Base-by-base conservation (phyloP, 129 eudicot species). In the Solidago caesia region DNA sequence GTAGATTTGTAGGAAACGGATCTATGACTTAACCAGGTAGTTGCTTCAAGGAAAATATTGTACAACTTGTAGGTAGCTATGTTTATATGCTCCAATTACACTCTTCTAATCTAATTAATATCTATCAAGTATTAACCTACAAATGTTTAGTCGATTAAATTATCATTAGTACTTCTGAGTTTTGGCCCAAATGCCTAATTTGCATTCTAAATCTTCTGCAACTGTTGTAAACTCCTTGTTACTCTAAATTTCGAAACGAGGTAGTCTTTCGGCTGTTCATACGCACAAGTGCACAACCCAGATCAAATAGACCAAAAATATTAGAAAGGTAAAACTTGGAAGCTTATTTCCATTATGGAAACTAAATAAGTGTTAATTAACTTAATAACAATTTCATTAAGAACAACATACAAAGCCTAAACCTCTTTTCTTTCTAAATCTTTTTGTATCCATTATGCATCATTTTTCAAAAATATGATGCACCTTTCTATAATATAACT, bases 1-100 rank as follows among this genome's bases (percentile, higher is more conserved):
- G 68, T 45, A 47, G 76, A 60, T 57, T 15, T 44, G 52, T 68
- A 74, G 39, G 55, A 21, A 51, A 63, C 2, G 25, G 3, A 16
- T 4, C 64, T 2, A 58, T 58, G 41, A 45, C 42, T 46, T 39
- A 62, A 62, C 67, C 27, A 62, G 15, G 67, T 39, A 62, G 56
- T 44, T 45, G 56, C 6, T 43, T 65, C 29, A 42, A 51, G 8
- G 62, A 70, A 3, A 56, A 71, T 14, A 51, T 71, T 55, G 27
- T 51, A 14, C 43, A 53, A 55, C 4, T 41, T 41, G 15, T 46
- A 68, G 48, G 29, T 57, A 72, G 44, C 29, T 57, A 72, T 13
- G 9, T 68, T 48, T 68, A 26, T 21, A 29, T 68, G 73, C 5
- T 25, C 33, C 6, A 9, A 11, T 67, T 61, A 14, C 29, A 14